A percentile compares a stretch with the other conserved stretches of the same genome.
Evolutionary conservation across 495 filamentous ascomycete genomes (phyloP).

Genomic region (Podospora tetraspora): DNA sequence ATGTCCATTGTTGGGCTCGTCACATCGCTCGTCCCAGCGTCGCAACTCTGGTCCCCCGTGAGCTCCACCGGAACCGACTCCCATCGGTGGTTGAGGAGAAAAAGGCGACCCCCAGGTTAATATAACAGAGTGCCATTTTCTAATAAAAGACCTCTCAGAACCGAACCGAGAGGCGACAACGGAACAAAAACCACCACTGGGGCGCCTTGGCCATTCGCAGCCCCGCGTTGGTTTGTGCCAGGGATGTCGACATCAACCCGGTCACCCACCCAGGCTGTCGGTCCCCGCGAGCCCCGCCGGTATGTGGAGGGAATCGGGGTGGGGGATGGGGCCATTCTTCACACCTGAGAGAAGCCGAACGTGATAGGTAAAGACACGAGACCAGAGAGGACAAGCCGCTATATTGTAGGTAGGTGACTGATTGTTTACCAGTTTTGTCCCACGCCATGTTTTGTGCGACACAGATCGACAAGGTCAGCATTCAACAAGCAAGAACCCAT

Average conservation of each 20-base stretch:
- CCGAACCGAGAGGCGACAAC: neutral
- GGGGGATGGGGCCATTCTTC: neutral
- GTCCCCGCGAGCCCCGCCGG: slow-evolving; percentile 8
- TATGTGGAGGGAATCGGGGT: neutral
- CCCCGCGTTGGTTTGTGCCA: neutral
- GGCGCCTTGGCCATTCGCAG: neutral
- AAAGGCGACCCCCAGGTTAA: neutral
- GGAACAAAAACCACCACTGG: neutral
- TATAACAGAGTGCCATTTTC: neutral
- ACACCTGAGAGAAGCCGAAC: neutral
- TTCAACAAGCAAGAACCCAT: neutral
- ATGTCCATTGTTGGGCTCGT: neutral
- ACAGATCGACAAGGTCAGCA: neutral
- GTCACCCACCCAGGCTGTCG: slow-evolving; percentile 11
- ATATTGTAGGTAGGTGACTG: neutral
- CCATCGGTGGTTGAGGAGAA: neutral
- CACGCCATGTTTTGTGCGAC: neutral
- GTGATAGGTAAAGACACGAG: neutral
- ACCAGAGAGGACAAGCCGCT: neutral
- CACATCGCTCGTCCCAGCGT: neutral
- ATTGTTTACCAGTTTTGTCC: neutral
- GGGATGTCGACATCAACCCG: slow-evolving; percentile 10
- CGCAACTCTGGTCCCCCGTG: neutral
- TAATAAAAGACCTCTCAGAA: neutral
- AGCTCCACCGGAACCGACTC: neutral